Conservation (phyloP, 2,329 filamentous ascomycete species). For the Aspergillus intermedius region DNA sequence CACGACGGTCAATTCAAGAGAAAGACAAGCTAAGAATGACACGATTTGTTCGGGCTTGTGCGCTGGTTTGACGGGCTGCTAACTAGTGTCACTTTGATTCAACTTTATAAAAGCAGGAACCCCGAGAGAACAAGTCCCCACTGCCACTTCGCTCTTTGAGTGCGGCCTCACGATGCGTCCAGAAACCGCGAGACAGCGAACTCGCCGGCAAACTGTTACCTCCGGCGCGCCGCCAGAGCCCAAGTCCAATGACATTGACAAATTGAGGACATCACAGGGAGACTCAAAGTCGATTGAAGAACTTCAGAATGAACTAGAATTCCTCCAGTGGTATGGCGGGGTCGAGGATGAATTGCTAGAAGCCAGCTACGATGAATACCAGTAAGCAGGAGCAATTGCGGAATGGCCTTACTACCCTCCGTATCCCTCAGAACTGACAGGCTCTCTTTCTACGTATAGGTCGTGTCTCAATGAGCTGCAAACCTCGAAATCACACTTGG, state of each 20-base stretch:
- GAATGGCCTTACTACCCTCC: neutral
- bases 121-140: neutral
- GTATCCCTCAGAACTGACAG: too few relatives aligned
- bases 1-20: slow-evolving; percentile 11
- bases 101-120: neutral
- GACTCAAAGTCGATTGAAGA: slow-evolving; percentile 23
- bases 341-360: slow-evolving; percentile 65
- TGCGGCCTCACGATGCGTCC: slow-evolving; percentile 19
- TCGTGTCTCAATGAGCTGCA: slow-evolving; percentile 75
- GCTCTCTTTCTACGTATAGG: slow-evolving; percentile 34
- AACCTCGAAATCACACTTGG: slow-evolving; percentile 74
- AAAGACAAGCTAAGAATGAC: neutral
- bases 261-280: slow-evolving; percentile 9
- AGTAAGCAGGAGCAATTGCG: slow-evolving; percentile 46
- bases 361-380: slow-evolving; percentile 77
- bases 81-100: neutral
- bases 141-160: neutral
- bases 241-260: slow-evolving; percentile 15
- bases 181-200: slow-evolving; percentile 25
- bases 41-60: neutral
- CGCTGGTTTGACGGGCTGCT: neutral
- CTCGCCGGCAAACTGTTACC: slow-evolving; percentile 32
- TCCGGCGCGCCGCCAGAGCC: slow-evolving; percentile 27
- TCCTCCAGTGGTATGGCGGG: slow-evolving; percentile 52
- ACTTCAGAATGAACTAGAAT: slow-evolving; percentile 54